Evolutionary conservation across 371 early-diverging fungal species (phyloP), one percentile per base, ranked within the genome.

Genomic region (Mucor piriformis): DNA sequence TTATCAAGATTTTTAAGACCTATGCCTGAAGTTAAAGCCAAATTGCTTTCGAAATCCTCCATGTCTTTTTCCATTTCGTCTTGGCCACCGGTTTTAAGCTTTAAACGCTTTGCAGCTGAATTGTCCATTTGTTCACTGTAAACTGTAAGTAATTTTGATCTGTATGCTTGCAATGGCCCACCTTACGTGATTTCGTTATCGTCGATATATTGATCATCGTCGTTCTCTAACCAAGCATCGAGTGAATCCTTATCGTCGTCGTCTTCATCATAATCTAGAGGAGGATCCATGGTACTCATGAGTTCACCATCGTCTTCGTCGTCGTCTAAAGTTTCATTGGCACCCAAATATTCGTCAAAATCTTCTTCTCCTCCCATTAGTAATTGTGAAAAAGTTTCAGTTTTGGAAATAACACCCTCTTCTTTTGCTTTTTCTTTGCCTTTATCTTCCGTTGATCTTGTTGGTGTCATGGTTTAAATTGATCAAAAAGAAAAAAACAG

Each of bases 41-140:
- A 57, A 53, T 76, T 73, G 25, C 68, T 69, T 18, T 76, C 72
- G 46, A 76, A 76, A 12, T 74, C 72, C 44, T 71, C 77, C 58
- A 71, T 66, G 12, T 76, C 79, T 23, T 51, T 40, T 44, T 66
- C 50, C 3, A 68, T 27, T 59, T 75, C 75, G 3, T 70, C 71
- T 23, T 57, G n/a, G 37, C 53, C 66, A 50, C 76, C 76, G 7
- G 74, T 72, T 25, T 69, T 72, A 7, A 66, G 33, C 15, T 50
- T 48, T 12, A 11, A 16, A 54, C 67, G 67, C 4, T 66, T 40
- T 24, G 53, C 49, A 2, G 42, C 25, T 23, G 58, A 34, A 18
- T 46, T 24, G 21, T 66, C 47, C 15, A 66, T 42, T 18, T 61
- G 37, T 2, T 61, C 34, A 15, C 66, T 66, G 52, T 15, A 38